Evolutionary conservation across 2,329 filamentous ascomycete species (phyloP).

Genomic region (Fusarium marasasianum): DNA sequence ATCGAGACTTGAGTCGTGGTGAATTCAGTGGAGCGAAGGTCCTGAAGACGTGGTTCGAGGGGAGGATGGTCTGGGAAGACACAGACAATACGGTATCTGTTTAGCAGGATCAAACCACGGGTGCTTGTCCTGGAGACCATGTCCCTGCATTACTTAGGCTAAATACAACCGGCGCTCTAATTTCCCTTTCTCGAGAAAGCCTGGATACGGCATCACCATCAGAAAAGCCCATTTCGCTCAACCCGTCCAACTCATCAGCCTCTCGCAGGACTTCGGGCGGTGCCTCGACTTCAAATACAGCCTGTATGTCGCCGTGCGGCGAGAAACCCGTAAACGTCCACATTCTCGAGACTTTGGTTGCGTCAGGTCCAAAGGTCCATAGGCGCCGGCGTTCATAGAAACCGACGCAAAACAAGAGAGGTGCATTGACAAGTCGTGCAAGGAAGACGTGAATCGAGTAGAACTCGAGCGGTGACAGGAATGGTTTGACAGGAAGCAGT

Average conservation of each 20-base stretch:
- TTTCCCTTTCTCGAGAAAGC: conserved; percentile 5
- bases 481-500: conserved; percentile 70
- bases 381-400: conserved; percentile 61
- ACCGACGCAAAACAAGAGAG: conserved; percentile 67
- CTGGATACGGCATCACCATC: conserved; percentile 12
- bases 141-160: not conserved
- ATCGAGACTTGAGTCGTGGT: not conserved
- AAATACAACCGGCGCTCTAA: not conserved
- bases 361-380: not conserved
- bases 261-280: conserved; percentile 43
- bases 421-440: conserved; percentile 69
- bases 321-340: conserved; percentile 57
- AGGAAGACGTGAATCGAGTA: conserved; percentile 74
- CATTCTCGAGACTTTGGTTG: not conserved
- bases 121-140: not conserved
- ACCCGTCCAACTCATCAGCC: conserved; percentile 10
- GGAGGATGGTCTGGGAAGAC: not conserved
- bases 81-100: not conserved
- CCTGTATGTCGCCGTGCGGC: conserved; percentile 67
- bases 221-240: conserved; percentile 22
- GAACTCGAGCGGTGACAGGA: conserved; percentile 69
- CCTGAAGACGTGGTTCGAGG: not conserved
- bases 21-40: not conserved
- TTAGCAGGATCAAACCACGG: not conserved
- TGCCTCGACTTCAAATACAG: conserved; percentile 68